Base-by-base conservation (phyloP, 805 yeast genomes). In the Ogataea glucozyma region DNA sequence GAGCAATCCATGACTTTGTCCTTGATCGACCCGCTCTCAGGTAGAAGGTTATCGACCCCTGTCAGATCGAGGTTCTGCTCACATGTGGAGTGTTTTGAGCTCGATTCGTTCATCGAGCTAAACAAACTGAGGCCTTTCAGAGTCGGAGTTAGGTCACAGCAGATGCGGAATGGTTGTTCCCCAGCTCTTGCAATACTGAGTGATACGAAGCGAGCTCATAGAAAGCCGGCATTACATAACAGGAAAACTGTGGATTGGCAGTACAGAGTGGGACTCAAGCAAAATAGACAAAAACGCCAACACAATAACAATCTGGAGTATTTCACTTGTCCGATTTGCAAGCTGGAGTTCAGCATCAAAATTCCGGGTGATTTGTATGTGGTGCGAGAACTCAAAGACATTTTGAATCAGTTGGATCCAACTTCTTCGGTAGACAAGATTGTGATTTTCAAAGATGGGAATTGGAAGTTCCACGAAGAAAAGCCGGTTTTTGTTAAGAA, bases 261-360 rank as follows among this genome's bases (percentile, higher is more conserved):
- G 3, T 62, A 62, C 40, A 61, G 56, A 38, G 33, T 42, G 3
- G 21, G 41, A 19, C 31, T 45, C 27, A 53, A 49, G 19, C 17
- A 41, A 10, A 54, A 60, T 20, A 57, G 48, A 23, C 50, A 46
- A 12, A 45, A 43, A 8, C 30, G 33, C 13, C 41, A 41, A 32
- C 39, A 45, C 13, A 61, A 58, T 31, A 65, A 65, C 38, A 43
- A 50, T 6, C 37, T 65, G 26, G 58, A 56, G 16, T 64, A 38
- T 49, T 65, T 65, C 41, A 48, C 51, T 27, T 65, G 70, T 40
- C 70, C 70, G 1, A 56, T 65, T 9, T 65, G 70, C 51, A 62
- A 60, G 17, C 31, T 61, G 20, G 69, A 65, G 37, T 65, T 65
- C 34, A 60, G 57, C 40, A 60, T 65, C 11, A 53, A 53, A 18